phyloP scores from a whole-genome alignment of 2,329 filamentous ascomycete species.

The Madurella fahalii region DNA sequence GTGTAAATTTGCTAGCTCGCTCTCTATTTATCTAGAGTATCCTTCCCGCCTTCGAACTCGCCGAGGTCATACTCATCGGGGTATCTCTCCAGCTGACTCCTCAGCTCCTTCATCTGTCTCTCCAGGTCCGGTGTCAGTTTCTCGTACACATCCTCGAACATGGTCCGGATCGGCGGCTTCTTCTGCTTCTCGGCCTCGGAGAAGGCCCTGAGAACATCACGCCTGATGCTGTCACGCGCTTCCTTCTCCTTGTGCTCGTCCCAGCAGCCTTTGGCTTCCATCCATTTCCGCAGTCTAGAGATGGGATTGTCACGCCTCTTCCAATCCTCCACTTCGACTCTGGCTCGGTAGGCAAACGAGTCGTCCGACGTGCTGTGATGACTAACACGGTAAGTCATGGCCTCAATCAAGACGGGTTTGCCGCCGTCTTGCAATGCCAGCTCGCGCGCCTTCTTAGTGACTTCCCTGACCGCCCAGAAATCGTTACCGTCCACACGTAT shows the following conservation, averaged over 20 bases:
- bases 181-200: conserved; percentile 76
- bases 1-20: not conserved
- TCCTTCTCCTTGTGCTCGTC: conserved; percentile 73
- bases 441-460: conserved; percentile 64
- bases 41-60: conserved; percentile 32
- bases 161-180: conserved; percentile 65
- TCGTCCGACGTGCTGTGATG: conserved; percentile 96
- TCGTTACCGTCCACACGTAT: conserved; percentile 80
- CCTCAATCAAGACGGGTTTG: conserved; percentile 81
- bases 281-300: conserved; percentile 54
- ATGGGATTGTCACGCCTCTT: conserved; percentile 48
- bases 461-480: conserved; percentile 71
- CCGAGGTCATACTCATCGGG: conserved; percentile 80
- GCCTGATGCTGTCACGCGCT: conserved; percentile 32
- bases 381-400: conserved; percentile 96
- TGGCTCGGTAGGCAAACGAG: conserved; percentile 90
- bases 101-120: conserved; percentile 71
- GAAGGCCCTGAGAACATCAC: conserved; percentile 77
- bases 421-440: conserved; percentile 79
- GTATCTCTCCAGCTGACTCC: conserved; percentile 75
- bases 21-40: conserved; percentile 27
- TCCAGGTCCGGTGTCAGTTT: conserved; percentile 60
- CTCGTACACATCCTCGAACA: conserved; percentile 90
- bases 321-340: conserved; percentile 89
- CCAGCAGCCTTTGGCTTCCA: conserved; percentile 81